Evolutionary conservation across 2,329 filamentous ascomycete species (phyloP).

Genomic region (Claviceps sp.): DNA sequence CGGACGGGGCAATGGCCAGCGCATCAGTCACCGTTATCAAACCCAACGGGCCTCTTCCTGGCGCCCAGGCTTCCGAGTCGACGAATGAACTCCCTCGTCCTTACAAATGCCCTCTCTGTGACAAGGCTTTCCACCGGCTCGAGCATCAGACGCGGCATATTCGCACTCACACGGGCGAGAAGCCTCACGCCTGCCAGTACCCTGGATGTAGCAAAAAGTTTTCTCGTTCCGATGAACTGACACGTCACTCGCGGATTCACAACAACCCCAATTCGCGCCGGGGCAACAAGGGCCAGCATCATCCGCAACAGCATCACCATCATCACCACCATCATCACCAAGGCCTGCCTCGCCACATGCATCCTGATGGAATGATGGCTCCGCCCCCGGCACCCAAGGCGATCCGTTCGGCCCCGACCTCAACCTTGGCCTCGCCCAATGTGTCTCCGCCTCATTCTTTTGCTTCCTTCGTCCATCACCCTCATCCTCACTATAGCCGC

Average conservation of each 20-base stretch:
- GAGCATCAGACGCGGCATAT: slow-evolving; percentile 91
- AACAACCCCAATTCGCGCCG: slow-evolving; percentile 95
- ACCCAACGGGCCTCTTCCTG: slow-evolving; percentile 49
- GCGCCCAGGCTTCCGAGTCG: slow-evolving; percentile 44
- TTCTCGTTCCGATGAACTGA: slow-evolving; percentile 90
- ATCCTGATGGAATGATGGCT: slow-evolving; percentile 58
- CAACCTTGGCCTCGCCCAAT: slow-evolving; percentile 81
- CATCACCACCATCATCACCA: slow-evolving; percentile 21
- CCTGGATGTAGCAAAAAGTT: slow-evolving; percentile 96
- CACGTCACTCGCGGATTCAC: slow-evolving; percentile 93
- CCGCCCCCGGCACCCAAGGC: slow-evolving; percentile 63
- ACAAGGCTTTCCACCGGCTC: slow-evolving; percentile 95
- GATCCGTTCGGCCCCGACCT: slow-evolving; percentile 78
- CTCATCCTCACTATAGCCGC: slow-evolving; percentile 28
- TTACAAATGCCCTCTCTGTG: slow-evolving; percentile 97
- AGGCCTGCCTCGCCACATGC: slow-evolving; percentile 29
- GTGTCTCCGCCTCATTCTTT: slow-evolving; percentile 90
- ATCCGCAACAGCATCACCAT: slow-evolving; percentile 21
- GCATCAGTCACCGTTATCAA: slow-evolving; percentile 42
- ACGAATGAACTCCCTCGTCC: slow-evolving; percentile 71
- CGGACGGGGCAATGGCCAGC: slow-evolving; percentile 32
- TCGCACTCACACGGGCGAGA: slow-evolving; percentile 93
- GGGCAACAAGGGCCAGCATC: slow-evolving; percentile 63
- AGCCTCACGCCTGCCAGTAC: slow-evolving; percentile 91
- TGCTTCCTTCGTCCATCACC: slow-evolving; percentile 50